A percentile compares a stretch with the other conserved stretches of the same genome.
phyloP scores from a whole-genome alignment of 2,329 filamentous ascomycete species.

The Cordyceps tenuipes region DNA sequence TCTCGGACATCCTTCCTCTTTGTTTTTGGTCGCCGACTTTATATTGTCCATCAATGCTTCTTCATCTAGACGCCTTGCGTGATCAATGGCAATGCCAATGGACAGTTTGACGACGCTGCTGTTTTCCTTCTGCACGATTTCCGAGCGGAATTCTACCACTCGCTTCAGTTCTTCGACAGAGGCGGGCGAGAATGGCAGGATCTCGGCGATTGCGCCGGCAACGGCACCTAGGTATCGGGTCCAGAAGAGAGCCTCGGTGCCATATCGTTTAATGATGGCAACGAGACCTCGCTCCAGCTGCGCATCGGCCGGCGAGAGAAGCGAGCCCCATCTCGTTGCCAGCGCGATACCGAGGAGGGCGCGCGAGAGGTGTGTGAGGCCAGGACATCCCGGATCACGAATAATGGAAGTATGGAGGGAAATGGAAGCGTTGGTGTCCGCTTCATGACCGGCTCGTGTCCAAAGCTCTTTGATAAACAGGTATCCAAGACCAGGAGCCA shows the following conservation, averaged over 20 bases:
- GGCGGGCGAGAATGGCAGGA: slow-evolving; percentile 35
- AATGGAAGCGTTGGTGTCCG: slow-evolving; percentile 51
- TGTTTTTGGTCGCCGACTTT: slow-evolving; percentile 26
- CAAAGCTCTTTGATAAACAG: slow-evolving; percentile 45
- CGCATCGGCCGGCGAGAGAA: slow-evolving; percentile 41
- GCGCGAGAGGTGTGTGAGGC: slow-evolving; percentile 63
- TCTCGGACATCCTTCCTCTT: slow-evolving; percentile 23
- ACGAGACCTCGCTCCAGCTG: slow-evolving; percentile 35
- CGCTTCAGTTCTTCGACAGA: slow-evolving; percentile 25
- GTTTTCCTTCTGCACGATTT: slow-evolving; percentile 20
- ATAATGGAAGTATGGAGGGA: slow-evolving; percentile 66
- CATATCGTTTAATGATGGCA: slow-evolving; percentile 30
- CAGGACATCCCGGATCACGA: slow-evolving; percentile 60
- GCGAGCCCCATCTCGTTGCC: slow-evolving; percentile 66
- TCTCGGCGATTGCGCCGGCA: slow-evolving; percentile 32
- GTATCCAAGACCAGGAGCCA: slow-evolving; percentile 33
- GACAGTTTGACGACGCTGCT: slow-evolving; percentile 29
- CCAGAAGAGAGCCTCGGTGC: slow-evolving; percentile 40
- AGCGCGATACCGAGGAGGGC: slow-evolving; percentile 63
- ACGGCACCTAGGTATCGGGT: slow-evolving; percentile 44
- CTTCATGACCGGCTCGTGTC: slow-evolving; percentile 39
- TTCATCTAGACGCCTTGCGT: slow-evolving; percentile 23
- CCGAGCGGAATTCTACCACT: slow-evolving; percentile 24
- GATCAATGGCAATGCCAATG: slow-evolving; percentile 25
- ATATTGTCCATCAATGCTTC: slow-evolving; percentile 26